Evolutionary conservation across 177 flowering plant species (phyloP).

Genomic region (Vitis hybrid): DNA sequence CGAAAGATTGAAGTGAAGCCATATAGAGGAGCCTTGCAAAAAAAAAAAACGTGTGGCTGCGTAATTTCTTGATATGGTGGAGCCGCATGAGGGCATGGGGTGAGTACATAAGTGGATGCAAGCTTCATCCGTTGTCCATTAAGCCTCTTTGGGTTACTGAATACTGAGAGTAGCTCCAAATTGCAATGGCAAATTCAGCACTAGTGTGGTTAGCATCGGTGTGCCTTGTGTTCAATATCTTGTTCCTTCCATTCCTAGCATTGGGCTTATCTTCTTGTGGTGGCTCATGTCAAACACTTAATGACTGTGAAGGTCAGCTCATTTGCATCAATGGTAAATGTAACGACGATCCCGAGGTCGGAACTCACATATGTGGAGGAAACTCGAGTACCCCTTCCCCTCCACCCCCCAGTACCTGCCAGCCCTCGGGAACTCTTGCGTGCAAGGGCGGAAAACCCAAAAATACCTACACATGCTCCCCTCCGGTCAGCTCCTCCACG

Average conservation of each 20-base stretch:
- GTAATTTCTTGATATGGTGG: no score
- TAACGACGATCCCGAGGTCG: slow-evolving; percentile 36
- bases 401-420: not conserved
- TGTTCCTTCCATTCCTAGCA: slow-evolving; percentile 1
- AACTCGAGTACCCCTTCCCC: not conserved
- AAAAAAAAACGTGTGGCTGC: no score
- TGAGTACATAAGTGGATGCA: no score
- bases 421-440: slow-evolving; percentile 10
- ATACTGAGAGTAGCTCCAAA: no score
- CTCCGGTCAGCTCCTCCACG: slow-evolving; percentile 33
- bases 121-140: no score
- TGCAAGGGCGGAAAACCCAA: slow-evolving; percentile 12
- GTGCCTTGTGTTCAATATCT: not conserved
- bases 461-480: slow-evolving; percentile 28
- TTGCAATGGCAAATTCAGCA: not conserved
- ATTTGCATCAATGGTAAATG: slow-evolving; percentile 37
- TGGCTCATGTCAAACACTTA: slow-evolving; percentile 28
- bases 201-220: not conserved
- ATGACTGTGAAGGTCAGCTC: slow-evolving; percentile 39
- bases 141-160: no score
- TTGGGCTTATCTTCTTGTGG: slow-evolving; percentile 32
- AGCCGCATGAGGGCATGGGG: no score
- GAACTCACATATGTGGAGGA: slow-evolving; percentile 19
- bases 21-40: no score
- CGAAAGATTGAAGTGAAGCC: no score